Evolutionary conservation across 75 land plant genomes (phyloP).

Genomic region (Cunninghamia lanceolata): DNA sequence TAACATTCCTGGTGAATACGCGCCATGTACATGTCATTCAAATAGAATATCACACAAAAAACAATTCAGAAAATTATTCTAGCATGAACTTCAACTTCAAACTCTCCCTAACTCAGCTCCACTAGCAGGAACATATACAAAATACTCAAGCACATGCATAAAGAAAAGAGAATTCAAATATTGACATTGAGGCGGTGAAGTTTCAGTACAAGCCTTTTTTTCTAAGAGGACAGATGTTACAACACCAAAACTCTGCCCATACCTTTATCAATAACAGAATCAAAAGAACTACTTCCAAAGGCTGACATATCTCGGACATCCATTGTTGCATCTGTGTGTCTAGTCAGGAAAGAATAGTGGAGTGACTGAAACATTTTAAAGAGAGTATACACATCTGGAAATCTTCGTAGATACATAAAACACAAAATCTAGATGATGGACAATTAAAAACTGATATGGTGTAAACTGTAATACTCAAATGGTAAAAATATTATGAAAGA

Average conservation of each 20-base stretch:
- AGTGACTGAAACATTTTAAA: neutral
- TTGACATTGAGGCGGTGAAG: neutral
- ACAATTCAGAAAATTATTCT: neutral
- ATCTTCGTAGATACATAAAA: slow-evolving; percentile 4
- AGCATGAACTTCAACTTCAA: neutral
- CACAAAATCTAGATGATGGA: neutral
- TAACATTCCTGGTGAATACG: slow-evolving; percentile 59
- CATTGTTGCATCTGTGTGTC: slow-evolving; percentile 54
- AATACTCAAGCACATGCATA: neutral
- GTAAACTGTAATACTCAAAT: neutral
- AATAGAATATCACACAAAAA: neutral
- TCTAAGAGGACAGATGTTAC: neutral
- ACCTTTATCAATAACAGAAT: slow-evolving; percentile 94
- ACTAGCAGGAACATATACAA: neutral
- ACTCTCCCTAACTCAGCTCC: neutral
- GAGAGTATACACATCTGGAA: neutral
- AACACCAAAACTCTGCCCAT: neutral
- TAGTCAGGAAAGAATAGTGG: neutral
- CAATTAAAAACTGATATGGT: neutral
- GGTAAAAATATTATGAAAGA: slow-evolving; percentile 5
- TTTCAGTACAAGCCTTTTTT: neutral
- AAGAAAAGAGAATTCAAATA: slow-evolving; percentile 3
- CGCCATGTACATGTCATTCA: neutral
- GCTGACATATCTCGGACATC: slow-evolving; percentile 84
- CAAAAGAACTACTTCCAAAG: slow-evolving; percentile 62